phyloP scores from a whole-genome alignment of 257 asterid species.

The Rehmannia glutinosa region DNA sequence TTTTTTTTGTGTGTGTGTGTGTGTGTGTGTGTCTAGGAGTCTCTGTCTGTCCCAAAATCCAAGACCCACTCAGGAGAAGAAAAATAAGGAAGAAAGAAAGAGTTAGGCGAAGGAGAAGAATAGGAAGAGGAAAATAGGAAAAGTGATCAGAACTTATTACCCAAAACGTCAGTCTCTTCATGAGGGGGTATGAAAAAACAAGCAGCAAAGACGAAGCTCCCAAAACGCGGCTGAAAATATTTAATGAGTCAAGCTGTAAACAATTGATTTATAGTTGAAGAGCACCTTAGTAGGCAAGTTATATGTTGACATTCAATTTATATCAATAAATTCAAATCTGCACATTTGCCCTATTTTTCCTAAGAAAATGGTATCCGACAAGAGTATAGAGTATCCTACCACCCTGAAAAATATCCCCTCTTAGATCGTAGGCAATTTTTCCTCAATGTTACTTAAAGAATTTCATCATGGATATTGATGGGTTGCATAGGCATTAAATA shows the following conservation, averaged over 20 bases:
- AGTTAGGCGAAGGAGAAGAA: background rate
- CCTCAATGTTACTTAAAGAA: background rate
- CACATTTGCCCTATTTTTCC: background rate
- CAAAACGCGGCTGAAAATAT: constrained; percentile 56
- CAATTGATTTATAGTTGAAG: constrained; percentile 5
- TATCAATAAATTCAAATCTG: background rate
- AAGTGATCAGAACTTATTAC: constrained; percentile 31
- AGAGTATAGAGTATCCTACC: background rate
- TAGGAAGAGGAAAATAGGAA: background rate
- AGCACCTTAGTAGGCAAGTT: background rate
- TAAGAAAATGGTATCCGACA: background rate
- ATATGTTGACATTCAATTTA: background rate
- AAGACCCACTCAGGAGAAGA: background rate
- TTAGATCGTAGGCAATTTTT: background rate
- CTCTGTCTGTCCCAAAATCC: background rate
- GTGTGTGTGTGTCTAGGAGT: background rate
- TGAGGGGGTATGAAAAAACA: constrained; percentile 80
- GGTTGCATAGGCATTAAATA: background rate
- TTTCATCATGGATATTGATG: background rate
- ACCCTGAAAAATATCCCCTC: background rate
- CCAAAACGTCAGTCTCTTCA: constrained; percentile 92
- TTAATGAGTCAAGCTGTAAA: constrained; percentile 4
- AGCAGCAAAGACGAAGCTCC: constrained; percentile 75
- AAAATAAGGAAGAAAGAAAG: background rate
- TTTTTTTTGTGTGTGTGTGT: background rate